Evolutionary conservation across 2,329 filamentous ascomycete genomes (phyloP).

Genomic region (Ceratocystis variospora): DNA sequence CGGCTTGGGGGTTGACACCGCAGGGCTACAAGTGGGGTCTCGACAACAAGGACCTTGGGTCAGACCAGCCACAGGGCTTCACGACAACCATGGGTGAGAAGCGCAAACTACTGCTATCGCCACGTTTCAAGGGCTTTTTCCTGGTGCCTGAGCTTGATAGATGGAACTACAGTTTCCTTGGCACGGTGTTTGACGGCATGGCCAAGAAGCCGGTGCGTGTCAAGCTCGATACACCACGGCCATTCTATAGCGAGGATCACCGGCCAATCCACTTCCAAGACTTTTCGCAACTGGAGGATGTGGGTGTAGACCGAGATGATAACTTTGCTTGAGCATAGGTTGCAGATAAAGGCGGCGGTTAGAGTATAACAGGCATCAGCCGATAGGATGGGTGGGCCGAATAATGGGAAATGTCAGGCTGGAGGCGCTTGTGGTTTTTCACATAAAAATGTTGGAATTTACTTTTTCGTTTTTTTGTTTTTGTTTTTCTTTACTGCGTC

Average conservation of each 20-base stretch:
- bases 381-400: not conserved
- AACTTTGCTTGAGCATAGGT: conserved; percentile 62
- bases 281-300: conserved; percentile 93
- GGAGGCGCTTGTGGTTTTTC: conserved; percentile 1
- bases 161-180: conserved; percentile 99
- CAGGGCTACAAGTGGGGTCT: conserved; percentile 92
- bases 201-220: conserved; percentile 88
- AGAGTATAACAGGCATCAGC: not conserved
- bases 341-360: not conserved
- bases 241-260: conserved; percentile 88
- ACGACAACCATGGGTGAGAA: conserved; percentile 86
- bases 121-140: conserved; percentile 92
- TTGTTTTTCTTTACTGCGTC: not conserved
- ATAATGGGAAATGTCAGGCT: not conserved
- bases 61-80: conserved; percentile 90
- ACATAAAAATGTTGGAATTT: conserved; percentile 4
- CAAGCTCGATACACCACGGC: conserved; percentile 78
- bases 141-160: conserved; percentile 75
- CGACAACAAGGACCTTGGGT: conserved; percentile 84
- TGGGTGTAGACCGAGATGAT: conserved; percentile 85
- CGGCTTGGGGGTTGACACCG: conserved; percentile 85
- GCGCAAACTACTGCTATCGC: conserved; percentile 81
- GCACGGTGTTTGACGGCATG: conserved; percentile 68
- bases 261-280: conserved; percentile 91
- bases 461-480: not conserved